phyloP scores from a whole-genome alignment of 2,329 filamentous ascomycete species.

The Diplodia mutila region DNA sequence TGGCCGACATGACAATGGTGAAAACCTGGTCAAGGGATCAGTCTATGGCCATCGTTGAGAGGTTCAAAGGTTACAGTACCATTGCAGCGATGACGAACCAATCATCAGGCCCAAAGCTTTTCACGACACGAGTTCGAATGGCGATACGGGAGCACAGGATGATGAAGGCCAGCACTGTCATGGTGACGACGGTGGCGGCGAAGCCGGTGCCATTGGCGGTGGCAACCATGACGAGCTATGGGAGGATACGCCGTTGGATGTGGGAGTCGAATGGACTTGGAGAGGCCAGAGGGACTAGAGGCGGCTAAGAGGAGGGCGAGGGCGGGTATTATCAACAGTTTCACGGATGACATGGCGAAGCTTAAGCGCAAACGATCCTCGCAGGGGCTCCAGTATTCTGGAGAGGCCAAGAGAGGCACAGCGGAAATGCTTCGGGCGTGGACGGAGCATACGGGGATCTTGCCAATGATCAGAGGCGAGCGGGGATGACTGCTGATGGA shows the following conservation, averaged over 20 bases:
- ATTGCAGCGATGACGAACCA: conserved; percentile 21
- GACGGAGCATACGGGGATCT: neutral
- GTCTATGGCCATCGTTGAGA: neutral
- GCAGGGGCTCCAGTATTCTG: conserved; percentile 1
- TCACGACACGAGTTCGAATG: neutral
- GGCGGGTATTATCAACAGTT: conserved; percentile 18
- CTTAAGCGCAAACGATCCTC: conserved; percentile 4
- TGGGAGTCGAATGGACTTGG: neutral
- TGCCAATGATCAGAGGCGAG: neutral
- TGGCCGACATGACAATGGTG: conserved; percentile 4
- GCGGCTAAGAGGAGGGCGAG: neutral
- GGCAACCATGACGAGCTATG: neutral
- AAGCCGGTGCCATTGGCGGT: conserved; percentile 3
- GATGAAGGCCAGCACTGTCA: conserved; percentile 17
- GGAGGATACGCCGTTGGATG: neutral
- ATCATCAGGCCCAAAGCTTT: conserved; percentile 15
- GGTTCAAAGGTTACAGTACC: neutral
- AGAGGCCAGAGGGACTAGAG: conserved; percentile 6
- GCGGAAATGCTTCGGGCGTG: conserved; percentile 14
- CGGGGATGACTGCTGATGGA: neutral
- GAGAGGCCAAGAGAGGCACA: conserved; percentile 4
- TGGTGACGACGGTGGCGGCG: conserved; percentile 18
- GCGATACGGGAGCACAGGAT: neutral
- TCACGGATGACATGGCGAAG: neutral
- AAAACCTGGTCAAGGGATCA: neutral